Base-by-base conservation (phyloP, 2,329 filamentous ascomycete species). In the Talaromyces amestolkiae region DNA sequence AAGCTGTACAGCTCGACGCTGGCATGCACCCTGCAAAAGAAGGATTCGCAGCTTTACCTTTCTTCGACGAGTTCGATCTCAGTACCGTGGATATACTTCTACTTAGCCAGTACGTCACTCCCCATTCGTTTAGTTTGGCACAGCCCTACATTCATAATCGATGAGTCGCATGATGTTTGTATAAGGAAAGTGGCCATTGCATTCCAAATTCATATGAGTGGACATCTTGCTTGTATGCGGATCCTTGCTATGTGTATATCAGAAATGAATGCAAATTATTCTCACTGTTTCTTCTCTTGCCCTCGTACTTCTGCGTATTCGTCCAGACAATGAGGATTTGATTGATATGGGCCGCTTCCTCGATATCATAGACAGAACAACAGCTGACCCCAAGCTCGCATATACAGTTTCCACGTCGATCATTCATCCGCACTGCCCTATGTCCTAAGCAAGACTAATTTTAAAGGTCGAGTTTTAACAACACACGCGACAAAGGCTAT, bases 401-500 rank as follows among this genome's bases (percentile, higher is more conserved):
- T 59, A 13, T 69, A 61, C 75, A 97, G 94, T 90, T 99, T 99
- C 76, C 95, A 99, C 78, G 86, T 98, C 76, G 95, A 99, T 75
- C 95, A 99, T 82, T 95, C 95, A n/a, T 94, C 94, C 17, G 97
- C 94, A n/a, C 83, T 99, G 56, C 95, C 95, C 53, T 99, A 98
- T 77, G 95, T 99, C 66, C 86, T 99, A 69, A 91, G 94, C 69
- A 99, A 99, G 82, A 98, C 95, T 43, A 97, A 97, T 78, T 99
- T 99, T 83, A 90, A 91, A 70, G 95, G 95, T 58, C 89, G 93
- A 24, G 94, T 98, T 67, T 98, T 97, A 82, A 99, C 98, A 94
- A 99, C 95, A 61, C 95, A 99, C 82, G 93, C 95, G 1, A 99
- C 95, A 56, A 98, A 99, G 79, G 95, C 95, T 72, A 99, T 99